A percentile compares a stretch with the other conserved stretches of the same genome.
Conservation (phyloP, 306 rosid genomes). For the Casuarina equisetifolia region DNA sequence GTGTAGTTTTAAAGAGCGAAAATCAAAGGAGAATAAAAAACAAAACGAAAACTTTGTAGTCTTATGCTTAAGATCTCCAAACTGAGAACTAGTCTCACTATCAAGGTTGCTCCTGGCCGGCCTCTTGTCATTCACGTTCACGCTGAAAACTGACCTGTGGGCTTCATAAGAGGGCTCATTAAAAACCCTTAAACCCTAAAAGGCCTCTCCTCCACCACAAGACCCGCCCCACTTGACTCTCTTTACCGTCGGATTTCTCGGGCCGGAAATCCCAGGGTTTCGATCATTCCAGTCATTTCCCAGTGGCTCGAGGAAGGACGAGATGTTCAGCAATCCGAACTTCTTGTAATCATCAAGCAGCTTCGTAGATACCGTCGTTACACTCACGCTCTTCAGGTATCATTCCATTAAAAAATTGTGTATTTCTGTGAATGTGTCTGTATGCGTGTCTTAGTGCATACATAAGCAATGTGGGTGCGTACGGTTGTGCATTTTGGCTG, state of each 20-base stretch:
- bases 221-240: conserved; percentile 24
- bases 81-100: too few relatives aligned
- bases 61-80: too few relatives aligned
- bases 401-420: background rate
- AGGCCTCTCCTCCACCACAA: background rate
- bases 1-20: background rate
- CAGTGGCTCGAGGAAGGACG: conserved; percentile 63
- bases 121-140: too few relatives aligned
- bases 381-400: conserved; percentile 72
- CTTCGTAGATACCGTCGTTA: conserved; percentile 50
- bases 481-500: too few relatives aligned
- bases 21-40: too few relatives aligned
- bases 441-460: too few relatives aligned
- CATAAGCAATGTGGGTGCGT: too few relatives aligned
- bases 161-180: too few relatives aligned
- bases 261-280: conserved; percentile 36
- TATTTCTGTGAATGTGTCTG: background rate
- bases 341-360: conserved; percentile 33
- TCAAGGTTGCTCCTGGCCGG: too few relatives aligned
- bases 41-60: too few relatives aligned
- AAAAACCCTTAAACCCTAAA: too few relatives aligned
- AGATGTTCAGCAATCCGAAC: conserved; percentile 27
- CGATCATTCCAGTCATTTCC: conserved; percentile 46
- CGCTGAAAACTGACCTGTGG: too few relatives aligned
- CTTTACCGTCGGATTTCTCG: conserved; percentile 37